phyloP scores from a whole-genome alignment of 768 basidiomycete genomes.

The Lactarius vividus region DNA sequence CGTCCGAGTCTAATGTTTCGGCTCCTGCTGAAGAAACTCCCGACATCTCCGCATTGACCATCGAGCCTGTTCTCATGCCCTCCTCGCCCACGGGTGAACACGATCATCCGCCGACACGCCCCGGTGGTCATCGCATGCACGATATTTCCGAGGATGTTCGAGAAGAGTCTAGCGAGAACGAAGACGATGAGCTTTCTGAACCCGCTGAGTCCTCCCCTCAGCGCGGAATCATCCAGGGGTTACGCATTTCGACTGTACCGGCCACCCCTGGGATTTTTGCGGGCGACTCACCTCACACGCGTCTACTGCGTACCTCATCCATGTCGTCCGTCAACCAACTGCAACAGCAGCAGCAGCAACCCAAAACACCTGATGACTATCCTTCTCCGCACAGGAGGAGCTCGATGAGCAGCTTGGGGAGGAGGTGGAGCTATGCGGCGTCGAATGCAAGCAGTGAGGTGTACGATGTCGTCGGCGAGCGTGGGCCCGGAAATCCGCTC shows the following conservation, averaged over 20 bases:
- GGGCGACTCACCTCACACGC: constrained; percentile 13
- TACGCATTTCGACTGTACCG: constrained; percentile 52
- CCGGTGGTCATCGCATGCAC: constrained; percentile 39
- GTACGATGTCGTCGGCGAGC: constrained; percentile 57
- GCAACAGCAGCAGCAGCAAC: neutral
- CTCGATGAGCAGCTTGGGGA: constrained; percentile 9
- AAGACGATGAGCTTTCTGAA: neutral
- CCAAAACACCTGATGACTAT: neutral
- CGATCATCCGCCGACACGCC: constrained; percentile 35
- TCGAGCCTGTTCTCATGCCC: constrained; percentile 54
- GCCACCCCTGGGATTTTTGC: constrained; percentile 31
- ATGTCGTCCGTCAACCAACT: constrained; percentile 26
- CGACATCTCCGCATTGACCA: constrained; percentile 32
- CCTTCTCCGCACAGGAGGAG: neutral
- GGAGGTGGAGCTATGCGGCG: constrained; percentile 25
- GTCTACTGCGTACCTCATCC: constrained; percentile 30
- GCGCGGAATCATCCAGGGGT: constrained; percentile 45
- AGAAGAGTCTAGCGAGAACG: constrained; percentile 19
- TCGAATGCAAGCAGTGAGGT: constrained; percentile 30
- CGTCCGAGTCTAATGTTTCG: constrained; percentile 7
- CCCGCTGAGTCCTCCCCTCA: neutral
- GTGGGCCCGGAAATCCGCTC: constrained; percentile 69
- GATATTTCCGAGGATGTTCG: constrained; percentile 29
- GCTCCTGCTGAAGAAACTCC: constrained; percentile 4
- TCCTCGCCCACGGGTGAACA: constrained; percentile 29